Percentiles rank a stretch among this genome's conserved stretches.
Conservation (phyloP, 75 land plant genomes). For the Adiantum capillusveneris region DNA sequence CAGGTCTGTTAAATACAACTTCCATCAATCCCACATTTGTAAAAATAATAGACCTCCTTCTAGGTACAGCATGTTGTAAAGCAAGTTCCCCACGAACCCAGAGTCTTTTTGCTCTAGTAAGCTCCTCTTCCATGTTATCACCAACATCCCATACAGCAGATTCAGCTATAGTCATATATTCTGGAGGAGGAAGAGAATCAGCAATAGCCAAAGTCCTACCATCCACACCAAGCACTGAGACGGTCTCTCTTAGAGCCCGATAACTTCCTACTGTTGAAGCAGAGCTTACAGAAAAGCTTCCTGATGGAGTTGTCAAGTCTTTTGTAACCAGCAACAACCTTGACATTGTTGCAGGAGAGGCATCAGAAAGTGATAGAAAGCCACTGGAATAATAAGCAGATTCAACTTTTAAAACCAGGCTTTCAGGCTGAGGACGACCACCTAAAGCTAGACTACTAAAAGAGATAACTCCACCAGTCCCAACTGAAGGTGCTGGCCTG, state of each 20-base stretch:
- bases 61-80: conserved; percentile 87
- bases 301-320: conserved; percentile 46
- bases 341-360: conserved; percentile 62
- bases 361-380: conserved; percentile 74
- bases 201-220: conserved; percentile 84
- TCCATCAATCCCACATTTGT: conserved; percentile 97
- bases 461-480: conserved; percentile 46
- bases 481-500: conserved; percentile 88
- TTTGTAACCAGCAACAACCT: conserved; percentile 60
- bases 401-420: conserved; percentile 74
- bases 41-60: conserved; percentile 68
- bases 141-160: conserved; percentile 52
- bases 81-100: conserved; percentile 96
- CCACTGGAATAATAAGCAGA: conserved; percentile 81
- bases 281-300: conserved; percentile 28
- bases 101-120: conserved; percentile 43
- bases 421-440: conserved; percentile 58
- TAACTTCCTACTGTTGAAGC: conserved; percentile 37
- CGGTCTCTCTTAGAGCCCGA: conserved; percentile 70
- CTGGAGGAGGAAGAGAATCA: conserved; percentile 79
- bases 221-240: conserved; percentile 61
- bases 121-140: conserved; percentile 35
- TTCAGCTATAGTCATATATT: conserved; percentile 50
- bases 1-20: conserved; percentile 85
- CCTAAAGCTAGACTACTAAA: conserved; percentile 59